Evolutionary conservation across 768 basidiomycete genomes (phyloP).

Genomic region (Auriscalpium vulgare): DNA sequence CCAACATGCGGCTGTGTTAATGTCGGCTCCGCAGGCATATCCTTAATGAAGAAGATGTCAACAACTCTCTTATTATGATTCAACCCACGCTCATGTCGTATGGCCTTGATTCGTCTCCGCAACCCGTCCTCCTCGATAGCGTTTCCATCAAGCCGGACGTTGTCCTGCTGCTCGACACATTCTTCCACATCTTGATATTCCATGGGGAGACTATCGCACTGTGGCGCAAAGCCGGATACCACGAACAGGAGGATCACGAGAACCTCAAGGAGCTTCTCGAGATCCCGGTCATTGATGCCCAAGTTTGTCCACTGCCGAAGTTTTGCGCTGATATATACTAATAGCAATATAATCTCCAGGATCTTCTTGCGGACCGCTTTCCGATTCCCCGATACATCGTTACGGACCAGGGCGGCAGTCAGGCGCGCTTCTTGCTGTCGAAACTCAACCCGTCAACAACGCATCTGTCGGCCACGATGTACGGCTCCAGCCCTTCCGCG

Average conservation of each 20-base stretch:
- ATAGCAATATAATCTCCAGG: constrained; percentile 35
- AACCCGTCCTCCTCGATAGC: constrained; percentile 93
- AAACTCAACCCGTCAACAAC: constrained; percentile 98
- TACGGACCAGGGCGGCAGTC: constrained; percentile 94
- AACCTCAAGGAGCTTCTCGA: constrained; percentile 95
- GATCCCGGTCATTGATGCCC: constrained; percentile 80
- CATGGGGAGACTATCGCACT: constrained; percentile 95
- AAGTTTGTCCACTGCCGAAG: constrained; percentile 33
- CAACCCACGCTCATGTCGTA: constrained; percentile 99
- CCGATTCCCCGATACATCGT: constrained; percentile 98
- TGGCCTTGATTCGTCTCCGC: constrained; percentile 83
- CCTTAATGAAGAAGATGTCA: constrained; percentile 94
- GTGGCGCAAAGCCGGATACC: constrained; percentile 97
- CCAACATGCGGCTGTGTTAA: neutral
- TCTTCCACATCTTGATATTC: constrained; percentile 99
- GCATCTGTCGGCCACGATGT: constrained; percentile 89
- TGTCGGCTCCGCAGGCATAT: constrained; percentile 89
- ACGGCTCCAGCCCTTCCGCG: constrained; percentile 64
- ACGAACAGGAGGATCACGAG: constrained; percentile 98
- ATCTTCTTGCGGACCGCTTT: constrained; percentile 90
- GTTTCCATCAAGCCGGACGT: constrained; percentile 97
- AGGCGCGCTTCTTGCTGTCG: constrained; percentile 94
- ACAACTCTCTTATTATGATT: constrained; percentile 99
- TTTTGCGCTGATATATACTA: neutral
- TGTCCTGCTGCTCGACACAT: constrained; percentile 93